Evolutionary conservation across 345 rosid species (phyloP).

Genomic region (Salix brachista): DNA sequence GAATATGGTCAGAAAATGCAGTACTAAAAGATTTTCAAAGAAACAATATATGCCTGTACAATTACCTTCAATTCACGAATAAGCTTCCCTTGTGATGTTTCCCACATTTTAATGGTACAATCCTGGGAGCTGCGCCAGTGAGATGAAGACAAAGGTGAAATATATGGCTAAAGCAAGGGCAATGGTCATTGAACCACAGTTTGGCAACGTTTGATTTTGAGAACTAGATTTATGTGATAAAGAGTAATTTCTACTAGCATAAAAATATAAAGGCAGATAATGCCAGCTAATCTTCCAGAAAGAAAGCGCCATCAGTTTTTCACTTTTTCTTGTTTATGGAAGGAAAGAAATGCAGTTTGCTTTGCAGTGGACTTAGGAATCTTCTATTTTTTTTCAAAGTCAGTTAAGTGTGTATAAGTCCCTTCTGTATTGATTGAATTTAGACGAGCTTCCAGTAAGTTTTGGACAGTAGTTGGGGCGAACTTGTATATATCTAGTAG

Average conservation of each 20-base stretch:
- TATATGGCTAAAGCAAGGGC: background rate
- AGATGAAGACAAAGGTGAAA: slow-evolving; percentile 11
- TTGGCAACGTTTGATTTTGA: background rate
- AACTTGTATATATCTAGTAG: background rate
- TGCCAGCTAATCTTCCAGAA: background rate
- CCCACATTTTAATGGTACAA: slow-evolving; percentile 96
- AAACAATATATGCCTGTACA: slow-evolving; percentile 3
- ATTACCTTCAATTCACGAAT: slow-evolving; percentile 92
- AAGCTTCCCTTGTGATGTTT: slow-evolving; percentile 89
- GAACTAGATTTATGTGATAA: background rate
- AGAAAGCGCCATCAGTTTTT: background rate
- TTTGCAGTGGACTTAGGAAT: background rate
- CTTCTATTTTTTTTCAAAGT: background rate
- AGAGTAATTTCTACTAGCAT: background rate
- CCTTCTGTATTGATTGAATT: background rate
- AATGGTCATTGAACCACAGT: background rate
- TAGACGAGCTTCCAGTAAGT: background rate
- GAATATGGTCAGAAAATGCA: background rate
- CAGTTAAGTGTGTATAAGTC: background rate
- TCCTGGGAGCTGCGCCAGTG: slow-evolving; percentile 72
- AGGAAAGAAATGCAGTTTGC: background rate
- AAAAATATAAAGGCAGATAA: background rate
- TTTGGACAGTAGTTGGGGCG: background rate
- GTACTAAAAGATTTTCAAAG: background rate
- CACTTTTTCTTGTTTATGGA: background rate